Percentiles rank a stretch among this genome's conserved stretches.
Evolutionary conservation across 108 stramenopile species (phyloP).

Genomic region (Nitzschia palea): DNA sequence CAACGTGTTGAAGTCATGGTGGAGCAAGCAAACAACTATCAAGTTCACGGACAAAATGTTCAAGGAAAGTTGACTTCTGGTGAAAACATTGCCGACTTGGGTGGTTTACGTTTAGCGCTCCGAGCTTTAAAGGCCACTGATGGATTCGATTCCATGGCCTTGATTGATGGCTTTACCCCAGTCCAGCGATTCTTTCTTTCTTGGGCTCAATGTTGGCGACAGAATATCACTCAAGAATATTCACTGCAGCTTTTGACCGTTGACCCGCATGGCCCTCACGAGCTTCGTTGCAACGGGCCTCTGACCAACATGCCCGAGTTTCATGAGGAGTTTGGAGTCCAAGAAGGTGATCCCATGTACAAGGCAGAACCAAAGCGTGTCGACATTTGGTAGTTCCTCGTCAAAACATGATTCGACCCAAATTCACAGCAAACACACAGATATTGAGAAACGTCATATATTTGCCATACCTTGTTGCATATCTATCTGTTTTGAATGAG

Average conservation of each 20-base stretch:
- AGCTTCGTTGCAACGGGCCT: slow-evolving; percentile 77
- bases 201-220: slow-evolving; percentile 79
- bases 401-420: too few species aligned
- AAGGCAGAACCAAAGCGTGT: slow-evolving; percentile 54
- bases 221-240: slow-evolving; percentile 72
- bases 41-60: slow-evolving; percentile 65
- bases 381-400: slow-evolving; percentile 88
- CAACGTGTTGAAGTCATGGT: slow-evolving; percentile 75
- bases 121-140: slow-evolving; percentile 46
- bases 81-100: slow-evolving; percentile 79
- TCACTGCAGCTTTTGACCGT: slow-evolving; percentile 77
- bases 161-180: slow-evolving; percentile 71
- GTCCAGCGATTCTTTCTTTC: slow-evolving; percentile 71
- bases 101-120: slow-evolving; percentile 69
- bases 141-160: slow-evolving; percentile 3
- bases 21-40: slow-evolving; percentile 65
- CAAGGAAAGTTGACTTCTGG: slow-evolving; percentile 76
- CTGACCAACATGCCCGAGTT: slow-evolving; percentile 76
- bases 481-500: too few species aligned
- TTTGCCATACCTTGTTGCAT: too few species aligned
- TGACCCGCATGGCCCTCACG: slow-evolving; percentile 89
- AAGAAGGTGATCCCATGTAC: slow-evolving; percentile 62
- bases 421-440: too few species aligned
- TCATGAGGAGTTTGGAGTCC: slow-evolving; percentile 66
- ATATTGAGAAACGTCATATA: too few species aligned